Evolutionary conservation across 1,284 basidiomycete species (phyloP), one percentile per base, ranked within the genome.

Genomic region (Trametes sp.): DNA sequence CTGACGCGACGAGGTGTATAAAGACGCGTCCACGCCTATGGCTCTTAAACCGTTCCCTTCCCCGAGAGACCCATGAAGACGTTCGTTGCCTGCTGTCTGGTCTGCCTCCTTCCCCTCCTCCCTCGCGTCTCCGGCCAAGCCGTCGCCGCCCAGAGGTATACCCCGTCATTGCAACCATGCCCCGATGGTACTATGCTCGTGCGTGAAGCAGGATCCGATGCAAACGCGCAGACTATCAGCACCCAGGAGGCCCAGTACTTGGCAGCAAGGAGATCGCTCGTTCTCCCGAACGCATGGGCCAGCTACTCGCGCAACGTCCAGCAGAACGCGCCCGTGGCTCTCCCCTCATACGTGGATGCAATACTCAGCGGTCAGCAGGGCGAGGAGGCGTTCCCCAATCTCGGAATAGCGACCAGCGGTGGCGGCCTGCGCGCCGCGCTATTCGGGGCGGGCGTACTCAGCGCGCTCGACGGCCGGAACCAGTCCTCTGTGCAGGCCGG

Each of bases 391-490:
- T 66, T 70, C 0, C 82, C 82, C 0, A 79, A 71, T 5, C 62
- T 84, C 0, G 80, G 79, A 0, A 81, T 84, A 51, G 77, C 81
- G 0, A 72, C 72, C 23, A 84, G 82, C 56, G 83, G 83, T 7
- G 83, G 82, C 16, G 78, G 82, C 0, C 79, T 81, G 59, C 75
- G 84, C 4, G 83, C 85, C 0, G 79, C 82, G 0, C 76, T 82
- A 2, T 84, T 84, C 65, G 82, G 81, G 8, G 82, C 82, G 0
- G 85, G 81, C 0, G 75, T 83, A 4, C 64, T 86, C 45, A 81
- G 81, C 54, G 80, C 81, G 1, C 67, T 87, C 28, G 86, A 87
- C 63, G 81, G 70, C 8, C 70, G 84, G 16, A 85, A 87, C 60
- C 24, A 69, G 7, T 76, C 82, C 0, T 76, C 83, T 0, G 74